Percentiles rank a stretch among this genome's conserved stretches.
phyloP scores from a whole-genome alignment of 345 rosid genomes.

The Camelina sativa region DNA sequence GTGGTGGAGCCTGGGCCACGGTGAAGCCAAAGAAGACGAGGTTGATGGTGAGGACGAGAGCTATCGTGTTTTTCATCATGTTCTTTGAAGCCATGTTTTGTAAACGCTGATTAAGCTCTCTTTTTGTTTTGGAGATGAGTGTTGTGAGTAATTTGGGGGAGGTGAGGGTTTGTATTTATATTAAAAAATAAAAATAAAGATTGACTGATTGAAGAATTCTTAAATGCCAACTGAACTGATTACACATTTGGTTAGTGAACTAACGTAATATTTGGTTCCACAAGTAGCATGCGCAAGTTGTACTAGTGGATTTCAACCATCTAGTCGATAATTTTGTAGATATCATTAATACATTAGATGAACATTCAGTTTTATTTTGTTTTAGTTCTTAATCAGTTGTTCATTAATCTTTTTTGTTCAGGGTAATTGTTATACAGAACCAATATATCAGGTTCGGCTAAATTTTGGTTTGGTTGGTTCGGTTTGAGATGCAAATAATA shows the following conservation, averaged over 20 bases:
- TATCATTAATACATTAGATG: background rate
- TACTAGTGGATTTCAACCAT: background rate
- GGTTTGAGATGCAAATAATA: background rate
- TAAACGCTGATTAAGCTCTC: background rate
- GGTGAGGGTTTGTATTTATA: constrained; percentile 17
- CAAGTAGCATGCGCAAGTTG: too few species aligned
- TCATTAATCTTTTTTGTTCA: background rate
- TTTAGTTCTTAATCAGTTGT: background rate
- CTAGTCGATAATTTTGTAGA: background rate
- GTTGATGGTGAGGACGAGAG: constrained; percentile 34
- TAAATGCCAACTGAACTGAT: too few species aligned
- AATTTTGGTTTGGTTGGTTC: background rate
- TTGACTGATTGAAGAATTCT: background rate
- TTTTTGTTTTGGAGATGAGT: background rate
- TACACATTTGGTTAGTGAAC: too few species aligned
- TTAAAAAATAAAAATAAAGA: too few species aligned
- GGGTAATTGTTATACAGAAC: background rate
- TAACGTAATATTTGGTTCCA: too few species aligned
- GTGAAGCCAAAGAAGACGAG: constrained; percentile 33
- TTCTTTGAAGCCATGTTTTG: constrained; percentile 6
- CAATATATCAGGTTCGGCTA: background rate
- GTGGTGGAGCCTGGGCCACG: background rate
- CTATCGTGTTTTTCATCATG: background rate
- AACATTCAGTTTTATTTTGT: background rate
- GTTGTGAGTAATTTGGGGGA: background rate